phyloP scores from a whole-genome alignment of 2,329 filamentous ascomycete species.

The Aspergillus phoenicis region DNA sequence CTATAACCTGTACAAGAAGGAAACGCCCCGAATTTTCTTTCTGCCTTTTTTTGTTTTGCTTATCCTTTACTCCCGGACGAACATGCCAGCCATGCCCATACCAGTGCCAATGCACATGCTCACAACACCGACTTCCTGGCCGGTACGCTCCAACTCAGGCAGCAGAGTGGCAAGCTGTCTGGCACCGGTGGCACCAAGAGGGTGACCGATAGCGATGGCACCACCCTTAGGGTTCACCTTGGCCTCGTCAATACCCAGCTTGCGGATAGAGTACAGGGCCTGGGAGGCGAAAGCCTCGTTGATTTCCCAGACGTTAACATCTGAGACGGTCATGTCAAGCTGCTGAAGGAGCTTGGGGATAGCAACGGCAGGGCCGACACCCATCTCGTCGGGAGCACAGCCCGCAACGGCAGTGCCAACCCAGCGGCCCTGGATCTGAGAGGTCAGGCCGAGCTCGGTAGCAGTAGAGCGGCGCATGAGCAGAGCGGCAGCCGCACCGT shows the following conservation, averaged over 20 bases:
- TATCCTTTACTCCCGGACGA: conserved; percentile 61
- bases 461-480: conserved; percentile 85
- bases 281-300: conserved; percentile 77
- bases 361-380: conserved; percentile 81
- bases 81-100: conserved; percentile 74
- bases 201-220: conserved; percentile 91
- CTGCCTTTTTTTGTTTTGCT: background rate
- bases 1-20: conserved; percentile 11
- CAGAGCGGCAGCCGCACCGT: conserved; percentile 81
- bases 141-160: conserved; percentile 66
- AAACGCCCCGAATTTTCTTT: background rate
- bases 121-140: conserved; percentile 77
- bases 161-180: conserved; percentile 77
- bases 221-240: conserved; percentile 90
- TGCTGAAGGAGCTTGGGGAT: conserved; percentile 78
- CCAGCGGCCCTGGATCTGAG: conserved; percentile 78
- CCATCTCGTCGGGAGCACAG: conserved; percentile 90
- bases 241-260: conserved; percentile 60
- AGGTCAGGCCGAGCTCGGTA: conserved; percentile 68
- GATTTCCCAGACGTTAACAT: conserved; percentile 88
- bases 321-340: conserved; percentile 65
- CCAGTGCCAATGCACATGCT: conserved; percentile 88
- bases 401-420: conserved; percentile 75
- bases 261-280: conserved; percentile 70
- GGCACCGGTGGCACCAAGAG: conserved; percentile 83